phyloP scores from a whole-genome alignment of 2,329 filamentous ascomycete genomes.

The Zymoseptoria ardabiliae region DNA sequence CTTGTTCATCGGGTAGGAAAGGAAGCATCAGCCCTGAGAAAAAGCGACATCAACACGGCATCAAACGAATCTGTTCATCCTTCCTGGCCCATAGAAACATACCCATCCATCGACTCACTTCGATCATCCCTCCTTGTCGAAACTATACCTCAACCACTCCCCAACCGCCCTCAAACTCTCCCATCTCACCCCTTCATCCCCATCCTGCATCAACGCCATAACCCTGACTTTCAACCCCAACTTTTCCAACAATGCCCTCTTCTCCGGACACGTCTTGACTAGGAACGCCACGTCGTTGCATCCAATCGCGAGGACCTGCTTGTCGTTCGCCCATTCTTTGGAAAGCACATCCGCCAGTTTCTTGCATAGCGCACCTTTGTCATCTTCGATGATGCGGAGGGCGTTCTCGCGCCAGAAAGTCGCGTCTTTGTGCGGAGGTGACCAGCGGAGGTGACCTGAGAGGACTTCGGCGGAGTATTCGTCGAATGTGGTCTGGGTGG shows the following conservation, averaged over 20 bases:
- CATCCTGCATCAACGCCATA: slow-evolving; percentile 89
- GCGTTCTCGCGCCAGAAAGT: slow-evolving; percentile 92
- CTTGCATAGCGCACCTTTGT: slow-evolving; percentile 69
- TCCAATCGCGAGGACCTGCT: slow-evolving; percentile 79
- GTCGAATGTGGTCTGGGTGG: slow-evolving; percentile 60
- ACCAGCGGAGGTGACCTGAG: slow-evolving; percentile 85
- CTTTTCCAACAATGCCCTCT: slow-evolving; percentile 70
- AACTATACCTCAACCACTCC: slow-evolving; percentile 67
- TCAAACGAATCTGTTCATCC: no score
- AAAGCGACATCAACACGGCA: no score
- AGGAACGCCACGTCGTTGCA: slow-evolving; percentile 87
- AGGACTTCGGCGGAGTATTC: slow-evolving; percentile 73
- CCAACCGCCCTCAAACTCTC: slow-evolving; percentile 82
- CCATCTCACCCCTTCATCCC: slow-evolving; percentile 84
- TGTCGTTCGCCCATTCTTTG: slow-evolving; percentile 77
- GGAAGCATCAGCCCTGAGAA: no score
- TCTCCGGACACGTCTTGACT: slow-evolving; percentile 84
- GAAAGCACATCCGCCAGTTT: slow-evolving; percentile 80
- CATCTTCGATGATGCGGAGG: slow-evolving; percentile 73
- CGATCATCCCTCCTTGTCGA: slow-evolving; percentile 36
- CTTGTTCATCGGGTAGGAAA: no score
- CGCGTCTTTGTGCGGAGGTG: slow-evolving; percentile 77
- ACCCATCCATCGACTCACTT: not conserved
- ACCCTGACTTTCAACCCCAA: slow-evolving; percentile 76
- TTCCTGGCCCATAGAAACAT: not conserved